These are phyloP conservation scores for Taiozyma sp. DNA, from an alignment of 1,139 yeast species.

Conservation along the genomic window DNA sequence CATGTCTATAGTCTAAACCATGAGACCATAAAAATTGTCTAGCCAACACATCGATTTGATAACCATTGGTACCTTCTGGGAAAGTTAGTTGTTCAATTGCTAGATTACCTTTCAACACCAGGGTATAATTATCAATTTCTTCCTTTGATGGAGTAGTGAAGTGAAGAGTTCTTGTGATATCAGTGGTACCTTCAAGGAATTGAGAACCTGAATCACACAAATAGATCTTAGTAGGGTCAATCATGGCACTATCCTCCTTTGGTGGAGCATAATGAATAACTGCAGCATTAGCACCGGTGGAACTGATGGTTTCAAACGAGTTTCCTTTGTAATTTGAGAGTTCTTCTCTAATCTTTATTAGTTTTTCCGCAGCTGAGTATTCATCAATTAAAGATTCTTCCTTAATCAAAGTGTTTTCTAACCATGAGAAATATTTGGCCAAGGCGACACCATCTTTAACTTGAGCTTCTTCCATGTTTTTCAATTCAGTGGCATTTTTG, in stretches of 20 bases:
- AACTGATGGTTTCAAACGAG: conserved; percentile 88
- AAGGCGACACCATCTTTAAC: conserved; percentile 85
- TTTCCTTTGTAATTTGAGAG: conserved; percentile 70
- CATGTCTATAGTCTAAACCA: conserved; percentile 92
- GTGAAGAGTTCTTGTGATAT: conserved; percentile 90
- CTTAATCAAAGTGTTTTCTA: conserved; percentile 56
- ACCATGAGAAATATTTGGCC: conserved; percentile 79
- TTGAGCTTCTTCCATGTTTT: conserved; percentile 77
- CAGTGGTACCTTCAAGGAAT: conserved; percentile 93
- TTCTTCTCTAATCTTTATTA: conserved; percentile 56
- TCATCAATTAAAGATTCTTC: conserved; percentile 69
- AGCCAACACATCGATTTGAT: conserved; percentile 79
- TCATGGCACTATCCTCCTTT: conserved; percentile 52
- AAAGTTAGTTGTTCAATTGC: conserved; percentile 73
- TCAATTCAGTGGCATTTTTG: conserved; percentile 69
- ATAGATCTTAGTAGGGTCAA: conserved; percentile 75
- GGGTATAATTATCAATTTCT: conserved; percentile 73
- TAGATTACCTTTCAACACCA: conserved; percentile 89
- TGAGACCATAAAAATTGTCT: conserved; percentile 84
- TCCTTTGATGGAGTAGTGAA: conserved; percentile 65
- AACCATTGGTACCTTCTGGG: conserved; percentile 87
- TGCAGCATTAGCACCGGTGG: conserved; percentile 92
- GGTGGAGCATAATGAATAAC: conserved; percentile 89
- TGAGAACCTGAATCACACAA: conserved; percentile 94
- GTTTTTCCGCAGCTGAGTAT: conserved; percentile 69